Conservation (phyloP, 169 alveolate species). For the Plasmodium knowlesi region DNA sequence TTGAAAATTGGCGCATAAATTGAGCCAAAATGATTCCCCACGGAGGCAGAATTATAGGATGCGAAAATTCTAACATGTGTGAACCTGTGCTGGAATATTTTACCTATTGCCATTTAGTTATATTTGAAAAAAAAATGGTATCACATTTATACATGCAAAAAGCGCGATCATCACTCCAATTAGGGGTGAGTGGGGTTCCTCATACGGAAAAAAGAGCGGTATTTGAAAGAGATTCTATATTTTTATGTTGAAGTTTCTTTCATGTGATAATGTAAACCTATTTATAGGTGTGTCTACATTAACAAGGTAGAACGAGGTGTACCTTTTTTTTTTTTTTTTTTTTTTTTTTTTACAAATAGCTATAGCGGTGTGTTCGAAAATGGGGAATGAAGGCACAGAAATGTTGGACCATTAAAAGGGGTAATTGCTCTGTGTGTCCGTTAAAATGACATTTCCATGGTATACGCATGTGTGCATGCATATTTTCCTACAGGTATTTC, state of each 20-base stretch:
- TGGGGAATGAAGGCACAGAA: neutral
- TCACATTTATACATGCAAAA: neutral
- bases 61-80: neutral
- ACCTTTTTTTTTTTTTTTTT: neutral
- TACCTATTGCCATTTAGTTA: neutral
- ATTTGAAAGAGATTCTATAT: neutral
- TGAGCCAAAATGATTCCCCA: neutral
- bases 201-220: neutral
- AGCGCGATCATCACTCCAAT: neutral
- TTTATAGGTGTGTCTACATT: neutral
- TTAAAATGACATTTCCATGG: neutral
- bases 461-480: neutral
- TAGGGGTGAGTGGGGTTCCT: neutral
- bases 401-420: neutral
- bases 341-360: neutral
- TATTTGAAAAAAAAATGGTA: neutral
- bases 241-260: neutral
- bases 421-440: neutral
- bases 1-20: neutral
- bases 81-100: neutral
- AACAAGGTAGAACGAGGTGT: neutral
- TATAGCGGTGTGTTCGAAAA: neutral
- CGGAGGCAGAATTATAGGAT: neutral
- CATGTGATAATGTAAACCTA: neutral
- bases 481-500: neutral